Evolutionary conservation across 106 monocot genomes (phyloP), one percentile per base, ranked within the genome.

Genomic region (Acorus gramineus): DNA sequence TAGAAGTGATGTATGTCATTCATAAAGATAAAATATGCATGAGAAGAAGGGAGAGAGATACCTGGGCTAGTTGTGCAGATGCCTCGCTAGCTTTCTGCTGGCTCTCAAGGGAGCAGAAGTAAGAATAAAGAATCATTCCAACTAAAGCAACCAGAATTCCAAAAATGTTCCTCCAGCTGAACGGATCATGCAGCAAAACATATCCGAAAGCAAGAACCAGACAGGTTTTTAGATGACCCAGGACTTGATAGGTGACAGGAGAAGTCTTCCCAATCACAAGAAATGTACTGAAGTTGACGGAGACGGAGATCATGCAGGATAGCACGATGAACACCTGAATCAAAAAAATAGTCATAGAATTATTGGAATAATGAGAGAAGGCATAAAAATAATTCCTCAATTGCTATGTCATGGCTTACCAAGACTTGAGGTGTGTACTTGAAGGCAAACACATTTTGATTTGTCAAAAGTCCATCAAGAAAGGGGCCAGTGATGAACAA

Each of bases 261-360:
- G 93, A 93, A 51, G 93, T 93, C 70, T 93, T 93, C 11, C 93
- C 93, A 59, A 93, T 93, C 14, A 93, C 93, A 56, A 93, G 82
- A 74, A 93, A 93, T 46, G 93, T 93, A 53, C 88, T 88, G 75
- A 93, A 93, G 82, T 93, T 93, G 65, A 88, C 93, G 3, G 88
- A 93, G 58, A 93, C 93, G 3, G 93, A 80, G 56, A 93, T 81
- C 68, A 93, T 68, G 73, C 93, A 93, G 11, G 93, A 93, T 10
- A 93, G 56, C 12, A 83, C 76, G 57, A 93, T 93, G 67, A 89
- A 93, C 59, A 77, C 59, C 93, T 93, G 73, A 28, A 28, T 28
- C 80, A 83, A 57, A 14, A 49, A 3, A 73, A 73, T 28, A 52
- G 55, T 14, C 42, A 56, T 44, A 48, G 53, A 43, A 42, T 44